Percentiles rank a stretch among this genome's conserved stretches.
Conservation (phyloP, 169 alveolate species). For the Eimeria maxima region DNA sequence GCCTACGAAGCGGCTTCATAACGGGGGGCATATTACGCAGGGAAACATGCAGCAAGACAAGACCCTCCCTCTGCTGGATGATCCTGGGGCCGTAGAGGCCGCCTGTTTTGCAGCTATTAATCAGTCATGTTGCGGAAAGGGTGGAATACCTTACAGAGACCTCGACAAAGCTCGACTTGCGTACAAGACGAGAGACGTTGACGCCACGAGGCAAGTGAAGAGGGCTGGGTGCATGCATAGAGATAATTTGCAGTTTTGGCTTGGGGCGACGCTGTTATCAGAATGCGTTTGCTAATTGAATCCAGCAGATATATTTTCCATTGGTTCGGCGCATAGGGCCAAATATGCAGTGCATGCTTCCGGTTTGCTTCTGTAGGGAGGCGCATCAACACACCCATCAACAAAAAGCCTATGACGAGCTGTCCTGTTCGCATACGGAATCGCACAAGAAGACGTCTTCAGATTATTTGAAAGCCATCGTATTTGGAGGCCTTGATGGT, state of each 20-base stretch:
- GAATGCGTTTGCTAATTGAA: background rate
- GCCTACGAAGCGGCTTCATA: background rate
- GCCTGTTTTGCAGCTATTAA: conserved; percentile 10
- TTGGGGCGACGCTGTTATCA: background rate
- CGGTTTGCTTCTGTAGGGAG: conserved; percentile 14
- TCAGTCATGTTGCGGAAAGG: conserved; percentile 17
- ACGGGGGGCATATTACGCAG: background rate
- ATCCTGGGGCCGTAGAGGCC: conserved; percentile 69
- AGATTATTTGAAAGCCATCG: conserved; percentile 91
- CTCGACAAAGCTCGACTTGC: conserved; percentile 80
- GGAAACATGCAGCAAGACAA: conserved; percentile 59
- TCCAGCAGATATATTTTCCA: background rate
- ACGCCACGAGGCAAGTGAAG: conserved; percentile 76
- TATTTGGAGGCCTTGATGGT: conserved; percentile 96
- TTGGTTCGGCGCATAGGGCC: background rate
- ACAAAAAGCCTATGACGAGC: conserved; percentile 47
- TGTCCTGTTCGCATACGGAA: conserved; percentile 74
- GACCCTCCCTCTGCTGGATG: conserved; percentile 38
- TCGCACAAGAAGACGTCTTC: conserved; percentile 79
- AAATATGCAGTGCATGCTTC: no score
- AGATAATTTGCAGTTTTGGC: background rate
- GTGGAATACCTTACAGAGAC: conserved; percentile 75
- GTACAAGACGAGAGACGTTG: conserved; percentile 63
- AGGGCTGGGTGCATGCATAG: background rate
- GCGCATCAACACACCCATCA: conserved; percentile 70